Conservation (phyloP, 2,329 filamentous ascomycete species). For the Lomentospora prolificans region DNA sequence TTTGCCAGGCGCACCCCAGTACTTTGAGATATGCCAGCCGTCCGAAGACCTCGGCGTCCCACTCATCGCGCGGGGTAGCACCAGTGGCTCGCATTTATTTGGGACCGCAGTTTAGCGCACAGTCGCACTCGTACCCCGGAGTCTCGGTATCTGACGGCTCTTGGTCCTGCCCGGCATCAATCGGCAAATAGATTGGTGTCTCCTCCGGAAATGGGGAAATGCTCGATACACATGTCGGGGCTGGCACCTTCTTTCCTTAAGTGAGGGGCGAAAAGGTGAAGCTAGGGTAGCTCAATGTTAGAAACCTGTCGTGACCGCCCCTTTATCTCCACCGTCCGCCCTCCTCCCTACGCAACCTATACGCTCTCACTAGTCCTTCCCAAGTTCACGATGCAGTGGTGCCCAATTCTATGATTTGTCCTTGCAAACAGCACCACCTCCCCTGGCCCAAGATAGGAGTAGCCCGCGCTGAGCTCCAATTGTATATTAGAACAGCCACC, state of each 20-base stretch:
- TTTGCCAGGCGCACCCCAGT: too few species aligned
- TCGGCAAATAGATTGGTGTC: not conserved
- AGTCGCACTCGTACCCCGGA: not conserved
- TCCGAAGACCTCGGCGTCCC: not conserved
- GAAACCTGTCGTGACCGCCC: not conserved
- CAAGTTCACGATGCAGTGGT: conserved; percentile 2
- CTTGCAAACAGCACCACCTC: not conserved
- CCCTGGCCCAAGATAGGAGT: too few species aligned
- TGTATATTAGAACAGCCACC: not conserved
- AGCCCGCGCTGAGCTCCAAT: not conserved
- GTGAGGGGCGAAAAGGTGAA: not conserved
- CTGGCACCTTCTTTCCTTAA: too few species aligned
- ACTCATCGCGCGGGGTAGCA: not conserved
- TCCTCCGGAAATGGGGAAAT: not conserved
- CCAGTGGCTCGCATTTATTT: not conserved
- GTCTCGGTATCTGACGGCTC: conserved; percentile 1
- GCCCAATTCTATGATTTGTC: conserved; percentile 5
- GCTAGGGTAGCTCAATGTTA: not conserved
- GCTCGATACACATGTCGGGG: not conserved
- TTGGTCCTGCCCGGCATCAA: not conserved
- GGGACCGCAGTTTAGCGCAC: not conserved
- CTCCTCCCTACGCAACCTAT: not conserved
- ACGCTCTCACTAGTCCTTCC: not conserved
- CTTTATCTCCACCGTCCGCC: not conserved
- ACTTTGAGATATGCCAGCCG: too few species aligned